Percentiles rank a stretch among this genome's conserved stretches.
phyloP scores from a whole-genome alignment of 305 asterid species.

The Caryopteris hybrid region DNA sequence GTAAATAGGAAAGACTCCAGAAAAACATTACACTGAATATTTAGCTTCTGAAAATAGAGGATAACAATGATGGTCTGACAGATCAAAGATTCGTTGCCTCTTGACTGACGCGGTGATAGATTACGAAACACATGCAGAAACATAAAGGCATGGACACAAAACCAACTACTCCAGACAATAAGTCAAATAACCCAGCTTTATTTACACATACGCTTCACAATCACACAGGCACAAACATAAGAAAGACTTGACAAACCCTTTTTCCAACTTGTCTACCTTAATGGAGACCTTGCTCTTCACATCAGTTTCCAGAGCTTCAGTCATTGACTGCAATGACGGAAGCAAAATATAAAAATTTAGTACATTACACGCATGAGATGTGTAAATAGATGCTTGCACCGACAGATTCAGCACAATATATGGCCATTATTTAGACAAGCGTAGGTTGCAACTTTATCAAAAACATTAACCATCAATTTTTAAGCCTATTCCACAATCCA shows the following conservation, averaged over 20 bases:
- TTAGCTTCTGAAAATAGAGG: not conserved
- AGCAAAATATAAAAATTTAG: not conserved
- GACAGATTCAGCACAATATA: not conserved
- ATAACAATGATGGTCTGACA: no score
- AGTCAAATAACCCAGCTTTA: not conserved
- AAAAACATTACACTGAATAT: no score
- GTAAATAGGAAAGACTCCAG: not conserved
- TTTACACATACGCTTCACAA: not conserved
- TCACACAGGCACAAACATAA: not conserved
- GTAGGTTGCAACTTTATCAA: not conserved
- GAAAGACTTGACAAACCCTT: not conserved
- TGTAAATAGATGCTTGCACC: not conserved
- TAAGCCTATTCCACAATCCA: not conserved
- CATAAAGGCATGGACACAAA: not conserved
- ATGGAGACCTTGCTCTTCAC: slow-evolving; percentile 84
- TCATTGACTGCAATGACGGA: slow-evolving; percentile 68
- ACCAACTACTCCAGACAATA: not conserved
- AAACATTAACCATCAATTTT: not conserved
- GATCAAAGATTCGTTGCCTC: no score
- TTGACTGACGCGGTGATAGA: no score
- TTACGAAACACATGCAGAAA: not conserved
- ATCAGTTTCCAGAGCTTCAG: slow-evolving; percentile 79
- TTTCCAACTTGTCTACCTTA: slow-evolving; percentile 41
- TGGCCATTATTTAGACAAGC: not conserved
- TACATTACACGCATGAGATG: not conserved